phyloP scores from a whole-genome alignment of 2,329 filamentous ascomycete species.

The Ascochyta lentis region DNA sequence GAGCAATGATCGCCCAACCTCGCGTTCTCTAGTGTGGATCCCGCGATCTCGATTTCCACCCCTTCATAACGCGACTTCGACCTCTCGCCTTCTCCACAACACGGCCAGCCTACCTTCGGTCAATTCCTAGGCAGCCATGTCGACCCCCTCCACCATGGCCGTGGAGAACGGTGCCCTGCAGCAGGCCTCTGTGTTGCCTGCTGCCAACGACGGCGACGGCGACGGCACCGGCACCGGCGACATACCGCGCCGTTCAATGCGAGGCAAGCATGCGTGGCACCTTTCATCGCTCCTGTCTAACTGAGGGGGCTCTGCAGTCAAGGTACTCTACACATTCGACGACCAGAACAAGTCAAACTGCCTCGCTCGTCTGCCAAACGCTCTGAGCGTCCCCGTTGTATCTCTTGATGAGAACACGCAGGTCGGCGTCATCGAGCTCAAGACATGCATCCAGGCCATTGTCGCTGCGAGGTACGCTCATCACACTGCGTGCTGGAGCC shows the following conservation, averaged over 20 bases:
- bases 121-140: slow-evolving; percentile 41
- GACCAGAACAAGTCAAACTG: slow-evolving; percentile 87
- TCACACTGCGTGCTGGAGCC: slow-evolving; percentile 14
- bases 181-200: slow-evolving; percentile 25
- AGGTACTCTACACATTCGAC: slow-evolving; percentile 96
- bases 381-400: slow-evolving; percentile 80
- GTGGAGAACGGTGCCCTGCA: slow-evolving; percentile 33
- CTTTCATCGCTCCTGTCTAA: slow-evolving; percentile 25
- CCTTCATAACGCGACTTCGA: slow-evolving; percentile 27
- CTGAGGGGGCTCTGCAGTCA: slow-evolving; percentile 66
- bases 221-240: slow-evolving; percentile 35
- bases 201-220: slow-evolving; percentile 28
- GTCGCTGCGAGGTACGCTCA: slow-evolving; percentile 63
- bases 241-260: slow-evolving; percentile 54
- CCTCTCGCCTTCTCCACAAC: slow-evolving; percentile 21
- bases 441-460: slow-evolving; percentile 85
- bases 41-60: slow-evolving; percentile 27
- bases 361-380: slow-evolving; percentile 82
- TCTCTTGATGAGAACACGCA: slow-evolving; percentile 78
- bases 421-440: slow-evolving; percentile 87
- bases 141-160: slow-evolving; percentile 36
- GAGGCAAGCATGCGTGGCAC: slow-evolving; percentile 47
- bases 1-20: slow-evolving; percentile 47
- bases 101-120: slow-evolving; percentile 22
- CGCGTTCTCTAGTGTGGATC: slow-evolving; percentile 29